Evolutionary conservation across 169 alveolate genomes (phyloP), one percentile per base, ranked within the genome.

Genomic region (Eimeria necatrix): DNA sequence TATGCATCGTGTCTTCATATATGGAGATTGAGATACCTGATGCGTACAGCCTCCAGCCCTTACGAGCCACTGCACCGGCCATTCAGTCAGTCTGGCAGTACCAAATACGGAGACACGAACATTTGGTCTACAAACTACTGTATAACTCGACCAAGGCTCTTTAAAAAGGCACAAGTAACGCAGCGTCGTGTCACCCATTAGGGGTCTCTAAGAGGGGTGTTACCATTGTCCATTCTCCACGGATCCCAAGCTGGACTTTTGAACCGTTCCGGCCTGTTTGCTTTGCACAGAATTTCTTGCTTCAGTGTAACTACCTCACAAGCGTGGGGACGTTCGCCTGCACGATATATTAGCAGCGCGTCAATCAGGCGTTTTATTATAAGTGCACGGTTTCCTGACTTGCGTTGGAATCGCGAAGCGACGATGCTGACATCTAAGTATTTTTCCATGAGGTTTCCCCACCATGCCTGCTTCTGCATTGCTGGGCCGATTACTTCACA

Each of bases 321-420:
- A 26, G 89, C 89, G 22, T 46, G 14, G 51, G 89, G 89, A 52
- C 89, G 89, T 6, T 8, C 14, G 32, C 89, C 89, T 52, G 0
- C 8, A 4, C 51, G 64, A 9, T 51, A 80, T 9, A 9, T 14
- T 20, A 20, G 9, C 64, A 80, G 71, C 70, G 89, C 70, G 24
- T 10, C 4, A 51, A 20, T 1, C 10, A 80, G 7, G 5, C 52
- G 53, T 5, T 3, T 6, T 3, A 80, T n/a, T 7, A 52, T 20
- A 6, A 9, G 1, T n/a, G 20, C 24, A 24, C 89, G 89, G 41
- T 32, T 32, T 32, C 41, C 41, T 49, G 20, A 49, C 22, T 51
- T 51, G 41, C 49, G 16, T 12, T 1, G 1, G 10, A n/a, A 2
- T 41, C 20, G 4, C 49, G 49, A 7, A 4, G 88, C 3, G 10